Evolutionary conservation across 2,329 filamentous ascomycete genomes (phyloP).

Genomic region (Cytospora leucostoma): DNA sequence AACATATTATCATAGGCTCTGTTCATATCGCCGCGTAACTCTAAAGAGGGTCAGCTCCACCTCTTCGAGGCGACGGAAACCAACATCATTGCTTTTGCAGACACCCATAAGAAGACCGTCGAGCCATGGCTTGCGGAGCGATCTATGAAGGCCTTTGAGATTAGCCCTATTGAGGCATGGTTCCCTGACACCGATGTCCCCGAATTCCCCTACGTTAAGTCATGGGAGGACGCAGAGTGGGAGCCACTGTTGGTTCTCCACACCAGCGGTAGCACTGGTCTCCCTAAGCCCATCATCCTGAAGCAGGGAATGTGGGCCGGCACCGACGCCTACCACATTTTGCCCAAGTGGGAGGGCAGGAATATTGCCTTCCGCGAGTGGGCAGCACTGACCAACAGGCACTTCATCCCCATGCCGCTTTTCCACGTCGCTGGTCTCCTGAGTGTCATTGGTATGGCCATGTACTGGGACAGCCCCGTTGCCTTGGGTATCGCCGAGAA

Average conservation of each 20-base stretch:
- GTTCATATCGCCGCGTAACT: conserved; percentile 49
- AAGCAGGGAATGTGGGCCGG: conserved; percentile 42
- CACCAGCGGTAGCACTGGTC: conserved; percentile 49
- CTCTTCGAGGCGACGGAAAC: conserved; percentile 48
- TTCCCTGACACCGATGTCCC: conserved; percentile 40
- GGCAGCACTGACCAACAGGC: conserved; percentile 9
- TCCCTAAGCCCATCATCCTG: conserved; percentile 48
- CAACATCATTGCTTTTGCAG: conserved; percentile 40
- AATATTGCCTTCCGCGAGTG: conserved; percentile 4
- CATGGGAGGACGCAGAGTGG: conserved; percentile 44
- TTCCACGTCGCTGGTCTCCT: conserved; percentile 43
- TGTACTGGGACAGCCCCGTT: conserved; percentile 38
- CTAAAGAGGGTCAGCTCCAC: conserved; percentile 46
- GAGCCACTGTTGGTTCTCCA: conserved; percentile 47
- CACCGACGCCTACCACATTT: conserved; percentile 36
- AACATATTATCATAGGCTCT: conserved; percentile 36
- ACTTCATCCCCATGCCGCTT: conserved; percentile 37
- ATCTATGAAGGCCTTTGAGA: conserved; percentile 42
- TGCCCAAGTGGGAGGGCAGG: conserved; percentile 30
- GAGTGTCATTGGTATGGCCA: conserved; percentile 29
- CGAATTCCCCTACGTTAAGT: conserved; percentile 43
- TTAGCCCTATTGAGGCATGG: conserved; percentile 38
- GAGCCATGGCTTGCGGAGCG: conserved; percentile 42
- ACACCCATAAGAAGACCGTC: conserved; percentile 35
- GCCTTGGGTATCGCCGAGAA: conserved; percentile 37